phyloP scores from a whole-genome alignment of 306 rosid genomes.

The Cotoneaster glaucophyllus region DNA sequence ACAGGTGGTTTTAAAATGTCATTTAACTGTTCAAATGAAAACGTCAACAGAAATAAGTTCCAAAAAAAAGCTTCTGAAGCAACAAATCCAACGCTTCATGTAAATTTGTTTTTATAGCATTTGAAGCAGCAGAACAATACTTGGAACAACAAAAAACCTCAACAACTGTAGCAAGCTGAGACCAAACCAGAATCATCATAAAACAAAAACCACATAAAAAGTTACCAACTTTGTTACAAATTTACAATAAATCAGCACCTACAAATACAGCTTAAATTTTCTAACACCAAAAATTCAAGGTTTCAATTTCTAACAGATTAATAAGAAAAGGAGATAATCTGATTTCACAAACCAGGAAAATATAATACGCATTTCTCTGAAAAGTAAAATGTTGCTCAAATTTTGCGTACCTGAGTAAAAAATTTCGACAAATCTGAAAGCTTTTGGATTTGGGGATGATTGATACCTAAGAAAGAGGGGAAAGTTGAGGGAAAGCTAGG shows the following conservation, averaged over 20 bases:
- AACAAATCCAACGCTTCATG: not conserved
- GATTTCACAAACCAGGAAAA: not conserved
- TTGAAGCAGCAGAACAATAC: not conserved
- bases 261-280: not conserved
- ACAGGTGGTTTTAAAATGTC: not conserved
- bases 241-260: not conserved
- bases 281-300: not conserved
- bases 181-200: not conserved
- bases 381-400: not conserved
- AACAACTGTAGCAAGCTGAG: not conserved
- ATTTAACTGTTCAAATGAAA: not conserved
- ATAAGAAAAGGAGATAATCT: not conserved
- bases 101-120: not conserved
- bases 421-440: not conserved
- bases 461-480: not conserved
- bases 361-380: not conserved
- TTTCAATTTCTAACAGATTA: not conserved
- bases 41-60: not conserved
- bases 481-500: not conserved
- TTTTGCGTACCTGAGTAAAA: conserved; percentile 3
- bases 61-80: not conserved
- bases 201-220: not conserved
- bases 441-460: not conserved
- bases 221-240: not conserved
- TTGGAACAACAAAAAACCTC: not conserved